A percentile compares a stretch with the other conserved stretches of the same genome.
phyloP scores from a whole-genome alignment of 148 eudicot genomes.

The Vaccinium darrowii region DNA sequence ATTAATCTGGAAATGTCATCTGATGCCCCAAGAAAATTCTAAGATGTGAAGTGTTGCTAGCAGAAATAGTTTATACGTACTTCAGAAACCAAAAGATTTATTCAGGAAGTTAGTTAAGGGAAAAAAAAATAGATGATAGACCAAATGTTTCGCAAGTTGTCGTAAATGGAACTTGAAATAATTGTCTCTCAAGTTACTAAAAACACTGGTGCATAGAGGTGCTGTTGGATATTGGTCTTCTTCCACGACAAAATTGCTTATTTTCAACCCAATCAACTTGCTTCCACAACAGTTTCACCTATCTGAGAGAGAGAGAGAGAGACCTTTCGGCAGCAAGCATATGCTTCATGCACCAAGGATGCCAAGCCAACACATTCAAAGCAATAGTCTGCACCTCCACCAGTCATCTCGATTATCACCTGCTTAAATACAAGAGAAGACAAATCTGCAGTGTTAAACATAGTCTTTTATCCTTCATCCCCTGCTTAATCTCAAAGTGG shows the following conservation, averaged over 20 bases:
- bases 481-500: neutral
- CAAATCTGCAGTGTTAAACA: neutral
- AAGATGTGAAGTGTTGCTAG: neutral
- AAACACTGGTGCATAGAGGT: neutral
- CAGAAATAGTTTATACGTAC: neutral
- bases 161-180: neutral
- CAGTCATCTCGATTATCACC: constrained; percentile 78
- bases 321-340: constrained; percentile 74
- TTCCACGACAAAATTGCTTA: neutral
- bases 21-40: neutral
- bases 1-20: neutral
- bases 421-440: constrained; percentile 21
- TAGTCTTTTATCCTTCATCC: constrained; percentile 9
- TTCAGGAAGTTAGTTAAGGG: neutral
- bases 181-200: neutral
- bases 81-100: constrained; percentile 2
- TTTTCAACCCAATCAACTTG: neutral
- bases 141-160: neutral
- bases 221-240: neutral
- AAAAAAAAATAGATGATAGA: neutral
- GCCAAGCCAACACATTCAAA: constrained; percentile 87
- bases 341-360: constrained; percentile 83
- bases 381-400: constrained; percentile 92
- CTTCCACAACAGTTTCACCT: neutral
- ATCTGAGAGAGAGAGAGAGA: neutral